Evolutionary conservation across 2,329 filamentous ascomycete species (phyloP).

Genomic region (Aspergillus phoenicis): DNA sequence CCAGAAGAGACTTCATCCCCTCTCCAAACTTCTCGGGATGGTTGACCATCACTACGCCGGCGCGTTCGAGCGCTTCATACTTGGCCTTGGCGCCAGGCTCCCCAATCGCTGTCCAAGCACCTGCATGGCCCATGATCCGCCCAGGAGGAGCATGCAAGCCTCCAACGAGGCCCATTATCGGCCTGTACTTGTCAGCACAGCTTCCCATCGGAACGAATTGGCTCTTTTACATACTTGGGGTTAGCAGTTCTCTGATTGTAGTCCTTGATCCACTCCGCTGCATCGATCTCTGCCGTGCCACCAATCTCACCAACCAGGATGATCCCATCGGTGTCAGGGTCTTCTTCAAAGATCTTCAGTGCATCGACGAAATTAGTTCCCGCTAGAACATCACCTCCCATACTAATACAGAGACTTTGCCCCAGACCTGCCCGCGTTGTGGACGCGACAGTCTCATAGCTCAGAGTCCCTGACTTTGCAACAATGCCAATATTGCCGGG

Average conservation of each 20-base stretch:
- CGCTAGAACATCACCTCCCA: constrained; percentile 74
- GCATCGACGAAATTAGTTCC: constrained; percentile 76
- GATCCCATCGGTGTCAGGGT: constrained; percentile 70
- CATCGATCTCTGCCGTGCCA: constrained; percentile 69
- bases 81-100: constrained; percentile 69
- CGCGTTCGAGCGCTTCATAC: constrained; percentile 65
- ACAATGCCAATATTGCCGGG: constrained; percentile 72
- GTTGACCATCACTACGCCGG: constrained; percentile 70
- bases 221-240: constrained; percentile 60
- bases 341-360: constrained; percentile 65
- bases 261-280: constrained; percentile 71
- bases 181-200: constrained; percentile 48
- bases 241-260: constrained; percentile 61
- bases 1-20: constrained; percentile 65
- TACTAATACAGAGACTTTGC: constrained; percentile 74
- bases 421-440: constrained; percentile 73
- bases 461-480: constrained; percentile 78
- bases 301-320: constrained; percentile 74
- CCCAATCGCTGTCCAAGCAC: constrained; percentile 69
- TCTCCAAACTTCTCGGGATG: constrained; percentile 75
- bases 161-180: constrained; percentile 71
- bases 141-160: constrained; percentile 66
- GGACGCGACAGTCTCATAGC: constrained; percentile 76
- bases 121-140: constrained; percentile 77
- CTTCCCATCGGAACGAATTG: constrained; percentile 2